A percentile compares a stretch with the other conserved stretches of the same genome.
Evolutionary conservation across 495 filamentous ascomycete genomes (phyloP).

Genomic region (Penicillium desertorum): DNA sequence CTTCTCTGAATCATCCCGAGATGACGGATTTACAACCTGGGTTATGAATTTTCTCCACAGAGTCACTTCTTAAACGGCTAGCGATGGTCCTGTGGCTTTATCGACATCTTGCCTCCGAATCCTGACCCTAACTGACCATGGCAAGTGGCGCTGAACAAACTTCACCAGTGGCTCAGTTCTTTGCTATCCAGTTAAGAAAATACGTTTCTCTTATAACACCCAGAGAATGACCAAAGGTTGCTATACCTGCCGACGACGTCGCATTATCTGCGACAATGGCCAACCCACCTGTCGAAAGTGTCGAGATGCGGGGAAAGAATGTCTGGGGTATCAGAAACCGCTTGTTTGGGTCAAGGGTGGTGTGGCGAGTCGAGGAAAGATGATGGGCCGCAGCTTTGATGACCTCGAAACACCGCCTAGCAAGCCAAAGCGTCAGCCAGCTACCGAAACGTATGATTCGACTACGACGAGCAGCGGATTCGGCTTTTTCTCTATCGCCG

Average conservation of each 20-base stretch:
- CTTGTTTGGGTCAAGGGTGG: constrained; percentile 53
- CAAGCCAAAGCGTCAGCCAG: constrained; percentile 5
- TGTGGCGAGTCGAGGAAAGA: constrained; percentile 51
- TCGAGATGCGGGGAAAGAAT: constrained; percentile 60
- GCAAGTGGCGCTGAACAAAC: constrained; percentile 25
- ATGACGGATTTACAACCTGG: not conserved
- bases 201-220: constrained; percentile 11
- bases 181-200: constrained; percentile 16
- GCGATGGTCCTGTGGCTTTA: constrained; percentile 20
- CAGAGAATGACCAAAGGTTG: constrained; percentile 49
- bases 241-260: constrained; percentile 51
- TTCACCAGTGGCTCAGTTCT: constrained; percentile 20
- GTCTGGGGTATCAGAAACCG: constrained; percentile 60
- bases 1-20: constrained; percentile 6
- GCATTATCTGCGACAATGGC: constrained; percentile 60
- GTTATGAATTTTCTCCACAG: not conserved
- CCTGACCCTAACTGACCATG: constrained; percentile 26
- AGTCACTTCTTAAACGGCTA: constrained; percentile 5
- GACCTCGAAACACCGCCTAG: constrained; percentile 29
- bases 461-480: constrained; percentile 8
- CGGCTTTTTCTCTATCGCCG: constrained; percentile 16
- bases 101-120: constrained; percentile 8
- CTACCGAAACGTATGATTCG: not conserved
- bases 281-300: constrained; percentile 63
- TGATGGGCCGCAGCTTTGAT: constrained; percentile 52